Evolutionary conservation across 2,329 filamentous ascomycete genomes (phyloP).

Genomic region (Claviceps capensis): DNA sequence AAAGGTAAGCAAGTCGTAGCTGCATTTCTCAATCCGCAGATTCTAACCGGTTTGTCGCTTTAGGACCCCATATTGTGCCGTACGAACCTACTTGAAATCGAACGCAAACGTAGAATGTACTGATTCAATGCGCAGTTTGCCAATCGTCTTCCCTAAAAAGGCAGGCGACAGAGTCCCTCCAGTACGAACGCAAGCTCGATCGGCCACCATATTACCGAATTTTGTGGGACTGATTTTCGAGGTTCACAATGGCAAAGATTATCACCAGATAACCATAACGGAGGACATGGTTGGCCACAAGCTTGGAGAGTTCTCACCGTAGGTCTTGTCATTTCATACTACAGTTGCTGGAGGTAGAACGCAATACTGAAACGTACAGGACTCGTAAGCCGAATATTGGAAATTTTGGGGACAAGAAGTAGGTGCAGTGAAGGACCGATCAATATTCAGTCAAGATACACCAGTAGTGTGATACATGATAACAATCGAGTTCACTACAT

Average conservation of each 20-base stretch:
- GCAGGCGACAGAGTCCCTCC: constrained; percentile 51
- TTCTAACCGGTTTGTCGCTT: neutral
- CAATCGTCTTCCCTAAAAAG: constrained; percentile 46
- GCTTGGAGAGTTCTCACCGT: constrained; percentile 84
- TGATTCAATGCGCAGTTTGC: constrained; percentile 30
- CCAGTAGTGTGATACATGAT: neutral
- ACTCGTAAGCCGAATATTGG: constrained; percentile 47
- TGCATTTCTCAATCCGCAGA: neutral
- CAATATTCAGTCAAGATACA: neutral
- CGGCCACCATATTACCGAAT: constrained; percentile 80
- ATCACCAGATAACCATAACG: constrained; percentile 69
- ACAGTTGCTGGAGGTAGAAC: neutral
- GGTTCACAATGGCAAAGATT: constrained; percentile 83
- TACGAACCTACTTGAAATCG: constrained; percentile 19
- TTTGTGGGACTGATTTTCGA: constrained; percentile 85
- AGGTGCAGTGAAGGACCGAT: constrained; percentile 4
- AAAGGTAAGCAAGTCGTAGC: constrained; percentile 46
- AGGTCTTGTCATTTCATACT: constrained; percentile 26
- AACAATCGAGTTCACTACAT: neutral
- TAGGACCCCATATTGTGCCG: constrained; percentile 41
- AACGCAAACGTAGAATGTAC: constrained; percentile 5
- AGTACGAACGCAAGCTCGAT: constrained; percentile 75
- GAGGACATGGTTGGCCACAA: constrained; percentile 97
- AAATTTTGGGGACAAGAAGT: constrained; percentile 37
- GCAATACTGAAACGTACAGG: constrained; percentile 19